These are phyloP conservation scores for Cercospora sp. DNA, from an alignment of 2,329 filamentous ascomycete species.

Conservation along the genomic window DNA sequence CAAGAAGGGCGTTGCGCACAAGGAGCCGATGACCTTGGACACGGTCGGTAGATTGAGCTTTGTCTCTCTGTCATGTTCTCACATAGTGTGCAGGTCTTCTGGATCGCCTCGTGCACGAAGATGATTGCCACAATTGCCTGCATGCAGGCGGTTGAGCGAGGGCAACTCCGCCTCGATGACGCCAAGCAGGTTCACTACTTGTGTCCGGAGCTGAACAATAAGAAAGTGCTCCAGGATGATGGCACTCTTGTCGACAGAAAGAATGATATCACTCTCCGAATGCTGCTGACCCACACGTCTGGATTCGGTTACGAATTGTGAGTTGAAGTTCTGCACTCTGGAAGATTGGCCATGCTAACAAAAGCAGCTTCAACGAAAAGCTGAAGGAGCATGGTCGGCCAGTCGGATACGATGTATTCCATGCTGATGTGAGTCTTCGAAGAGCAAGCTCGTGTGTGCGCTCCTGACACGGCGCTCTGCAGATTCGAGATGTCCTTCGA, in stretches of 20 bases:
- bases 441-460: background rate
- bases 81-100: constrained; percentile 49
- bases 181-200: constrained; percentile 43
- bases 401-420: constrained; percentile 59
- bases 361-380: constrained; percentile 45
- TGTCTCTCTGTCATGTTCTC: background rate
- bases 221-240: constrained; percentile 46
- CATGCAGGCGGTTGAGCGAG: constrained; percentile 52
- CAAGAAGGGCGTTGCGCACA: constrained; percentile 41
- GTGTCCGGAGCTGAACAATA: constrained; percentile 46
- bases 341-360: background rate
- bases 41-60: constrained; percentile 35
- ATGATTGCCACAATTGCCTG: constrained; percentile 48
- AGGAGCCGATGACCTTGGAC: constrained; percentile 60
- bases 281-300: constrained; percentile 54
- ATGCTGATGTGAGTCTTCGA: constrained; percentile 47
- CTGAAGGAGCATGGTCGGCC: constrained; percentile 49
- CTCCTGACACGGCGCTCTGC: background rate
- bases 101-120: constrained; percentile 56
- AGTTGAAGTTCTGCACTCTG: constrained; percentile 7
- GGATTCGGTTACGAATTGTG: constrained; percentile 52
- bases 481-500: constrained; percentile 48
- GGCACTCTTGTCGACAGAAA: constrained; percentile 46
- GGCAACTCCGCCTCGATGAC: constrained; percentile 47
- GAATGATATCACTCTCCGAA: constrained; percentile 52